A percentile compares a stretch with the other conserved stretches of the same genome.
Conservation (phyloP, 805 yeast genomes). For the Starmerella asiatica region DNA sequence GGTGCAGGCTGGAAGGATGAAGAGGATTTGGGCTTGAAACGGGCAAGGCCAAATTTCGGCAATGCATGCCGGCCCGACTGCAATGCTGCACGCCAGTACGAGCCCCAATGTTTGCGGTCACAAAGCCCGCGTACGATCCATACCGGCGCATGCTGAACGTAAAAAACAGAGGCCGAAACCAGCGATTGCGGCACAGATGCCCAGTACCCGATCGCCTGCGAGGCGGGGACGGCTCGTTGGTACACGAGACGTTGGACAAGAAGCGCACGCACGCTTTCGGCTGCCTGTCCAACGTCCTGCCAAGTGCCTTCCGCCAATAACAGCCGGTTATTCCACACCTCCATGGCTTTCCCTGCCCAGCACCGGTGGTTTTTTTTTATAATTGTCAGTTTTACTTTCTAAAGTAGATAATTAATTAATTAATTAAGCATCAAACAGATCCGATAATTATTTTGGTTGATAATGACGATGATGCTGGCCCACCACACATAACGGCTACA, state of each 20-base stretch:
- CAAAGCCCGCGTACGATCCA: not conserved
- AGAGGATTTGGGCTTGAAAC: not conserved
- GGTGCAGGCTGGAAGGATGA: not conserved
- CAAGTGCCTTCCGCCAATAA: conserved; percentile 18
- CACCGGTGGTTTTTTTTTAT: too few relatives aligned
- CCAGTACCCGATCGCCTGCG: conserved; percentile 19
- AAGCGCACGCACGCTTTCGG: conserved; percentile 14
- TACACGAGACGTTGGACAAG: conserved; percentile 11
- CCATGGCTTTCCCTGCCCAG: conserved; percentile 7
- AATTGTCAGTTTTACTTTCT: too few relatives aligned
- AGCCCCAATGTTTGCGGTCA: not conserved
- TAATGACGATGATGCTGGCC: too few relatives aligned
- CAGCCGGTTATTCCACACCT: conserved; percentile 17
- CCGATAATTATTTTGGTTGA: too few relatives aligned
- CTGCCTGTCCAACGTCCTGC: conserved; percentile 19
- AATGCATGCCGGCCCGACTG: not conserved
- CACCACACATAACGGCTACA: too few relatives aligned
- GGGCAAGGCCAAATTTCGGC: not conserved
- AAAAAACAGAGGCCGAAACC: conserved; percentile 9
- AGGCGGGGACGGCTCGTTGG: conserved; percentile 16
- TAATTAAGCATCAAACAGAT: too few relatives aligned
- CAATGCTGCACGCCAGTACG: not conserved
- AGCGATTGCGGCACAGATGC: conserved; percentile 4
- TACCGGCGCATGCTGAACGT: conserved; percentile 15
- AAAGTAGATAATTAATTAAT: too few relatives aligned